phyloP scores from a whole-genome alignment of 2,329 filamentous ascomycete genomes.

The Byssoonygena ceratinophila region DNA sequence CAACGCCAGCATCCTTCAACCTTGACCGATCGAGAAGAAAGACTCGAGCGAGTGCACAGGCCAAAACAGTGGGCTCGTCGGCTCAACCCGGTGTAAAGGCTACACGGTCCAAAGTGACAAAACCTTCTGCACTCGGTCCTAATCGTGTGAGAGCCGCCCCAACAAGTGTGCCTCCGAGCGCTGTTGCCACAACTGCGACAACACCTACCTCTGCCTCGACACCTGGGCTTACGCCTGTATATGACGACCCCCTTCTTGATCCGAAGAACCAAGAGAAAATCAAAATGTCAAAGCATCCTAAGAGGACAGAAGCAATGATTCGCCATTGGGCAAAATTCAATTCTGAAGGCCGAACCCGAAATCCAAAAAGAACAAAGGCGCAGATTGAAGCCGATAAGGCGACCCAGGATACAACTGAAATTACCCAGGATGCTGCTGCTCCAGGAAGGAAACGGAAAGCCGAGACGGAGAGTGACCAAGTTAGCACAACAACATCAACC shows the following conservation, averaged over 20 bases:
- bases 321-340: slow-evolving; percentile 38
- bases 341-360: slow-evolving; percentile 34
- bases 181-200: slow-evolving; percentile 6
- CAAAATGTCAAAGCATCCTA: slow-evolving; percentile 36
- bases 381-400: slow-evolving; percentile 35
- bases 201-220: slow-evolving; percentile 12
- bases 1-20: slow-evolving; percentile 9
- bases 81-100: not conserved
- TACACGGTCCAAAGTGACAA: slow-evolving; percentile 1
- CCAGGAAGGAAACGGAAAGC: slow-evolving; percentile 12
- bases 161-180: not conserved
- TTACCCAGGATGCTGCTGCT: not conserved
- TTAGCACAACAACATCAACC: not conserved
- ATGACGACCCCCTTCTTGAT: slow-evolving; percentile 19
- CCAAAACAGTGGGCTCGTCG: not conserved
- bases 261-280: slow-evolving; percentile 27
- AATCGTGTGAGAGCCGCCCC: slow-evolving; percentile 5
- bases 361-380: slow-evolving; percentile 36
- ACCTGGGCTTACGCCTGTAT: slow-evolving; percentile 16
- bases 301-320: slow-evolving; percentile 37
- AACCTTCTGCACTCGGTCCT: slow-evolving; percentile 10
- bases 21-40: slow-evolving; percentile 25
- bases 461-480: not conserved
- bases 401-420: slow-evolving; percentile 5
- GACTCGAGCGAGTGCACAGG: slow-evolving; percentile 9